A percentile compares a stretch with the other conserved stretches of the same genome.
These are phyloP conservation scores for Protomyces arabidopsidicola DNA, from an alignment of 1,139 yeast genomes.

Conservation along the genomic window DNA sequence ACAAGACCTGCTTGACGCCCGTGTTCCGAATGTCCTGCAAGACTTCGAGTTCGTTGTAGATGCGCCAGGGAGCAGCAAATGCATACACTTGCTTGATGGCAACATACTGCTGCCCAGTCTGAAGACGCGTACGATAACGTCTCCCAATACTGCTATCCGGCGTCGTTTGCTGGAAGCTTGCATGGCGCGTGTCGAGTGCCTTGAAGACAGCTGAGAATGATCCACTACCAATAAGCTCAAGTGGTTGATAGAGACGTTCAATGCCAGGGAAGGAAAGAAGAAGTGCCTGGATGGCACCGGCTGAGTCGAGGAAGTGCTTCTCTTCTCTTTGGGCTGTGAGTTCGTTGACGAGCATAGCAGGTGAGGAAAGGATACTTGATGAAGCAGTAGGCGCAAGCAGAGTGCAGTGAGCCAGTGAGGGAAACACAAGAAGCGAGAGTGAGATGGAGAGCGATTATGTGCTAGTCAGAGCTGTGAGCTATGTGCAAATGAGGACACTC, in stretches of 20 bases:
- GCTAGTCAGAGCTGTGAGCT: background rate
- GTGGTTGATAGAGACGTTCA: slow-evolving; percentile 25
- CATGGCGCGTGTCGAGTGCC: slow-evolving; percentile 22
- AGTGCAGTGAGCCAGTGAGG: too few species aligned
- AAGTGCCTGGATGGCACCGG: slow-evolving; percentile 43
- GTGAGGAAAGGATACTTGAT: slow-evolving; percentile 61
- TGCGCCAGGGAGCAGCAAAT: slow-evolving; percentile 25
- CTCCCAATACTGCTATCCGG: background rate
- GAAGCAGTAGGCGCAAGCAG: too few species aligned
- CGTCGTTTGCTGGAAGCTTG: background rate
- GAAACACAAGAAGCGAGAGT: background rate
- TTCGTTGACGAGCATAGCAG: slow-evolving; percentile 45
- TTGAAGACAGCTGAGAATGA: slow-evolving; percentile 29
- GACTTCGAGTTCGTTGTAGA: slow-evolving; percentile 26
- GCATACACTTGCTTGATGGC: slow-evolving; percentile 29
- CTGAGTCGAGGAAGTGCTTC: background rate
- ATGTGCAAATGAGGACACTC: background rate
- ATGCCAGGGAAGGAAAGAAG: slow-evolving; percentile 25
- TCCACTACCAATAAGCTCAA: slow-evolving; percentile 28
- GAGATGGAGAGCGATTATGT: background rate
- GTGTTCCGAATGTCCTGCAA: slow-evolving; percentile 23
- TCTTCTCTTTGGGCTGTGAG: slow-evolving; percentile 62
- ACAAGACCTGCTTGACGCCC: slow-evolving; percentile 13
- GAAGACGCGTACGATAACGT: slow-evolving; percentile 3
- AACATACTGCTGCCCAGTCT: slow-evolving; percentile 16